A percentile compares a stretch with the other conserved stretches of the same genome.
phyloP scores from a whole-genome alignment of 2,329 filamentous ascomycete species.

The Escovopsis sp. region DNA sequence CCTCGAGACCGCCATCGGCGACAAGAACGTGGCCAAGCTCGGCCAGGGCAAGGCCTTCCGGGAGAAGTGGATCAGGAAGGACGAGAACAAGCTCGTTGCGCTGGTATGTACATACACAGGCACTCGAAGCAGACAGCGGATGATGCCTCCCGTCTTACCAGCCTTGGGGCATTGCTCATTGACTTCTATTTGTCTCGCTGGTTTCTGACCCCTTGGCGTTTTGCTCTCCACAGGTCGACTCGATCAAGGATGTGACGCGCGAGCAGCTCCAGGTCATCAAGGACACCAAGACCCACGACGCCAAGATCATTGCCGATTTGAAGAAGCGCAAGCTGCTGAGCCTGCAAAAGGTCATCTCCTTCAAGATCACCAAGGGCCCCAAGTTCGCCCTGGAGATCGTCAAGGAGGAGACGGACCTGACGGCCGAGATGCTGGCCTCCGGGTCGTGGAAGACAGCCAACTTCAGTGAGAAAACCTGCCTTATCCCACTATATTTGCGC shows the following conservation, averaged over 20 bases:
- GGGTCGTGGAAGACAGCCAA: constrained; percentile 85
- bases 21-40: constrained; percentile 60
- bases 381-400: constrained; percentile 82
- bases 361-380: constrained; percentile 67
- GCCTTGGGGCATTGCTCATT: too few relatives aligned
- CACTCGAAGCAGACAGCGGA: too few relatives aligned
- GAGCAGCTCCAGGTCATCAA: constrained; percentile 62
- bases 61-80: constrained; percentile 56
- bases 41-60: constrained; percentile 94
- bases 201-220: neutral
- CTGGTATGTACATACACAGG: constrained; percentile 28
- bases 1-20: constrained; percentile 52
- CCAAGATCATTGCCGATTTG: constrained; percentile 64
- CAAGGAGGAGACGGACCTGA: constrained; percentile 90
- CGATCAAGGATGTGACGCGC: constrained; percentile 65
- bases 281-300: constrained; percentile 53
- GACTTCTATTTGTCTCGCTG: too few relatives aligned
- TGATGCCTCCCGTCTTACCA: too few relatives aligned
- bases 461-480: constrained; percentile 46
- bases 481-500: neutral
- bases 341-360: constrained; percentile 71
- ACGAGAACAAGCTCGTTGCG: constrained; percentile 39
- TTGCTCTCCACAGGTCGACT: constrained; percentile 36
- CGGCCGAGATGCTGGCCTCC: constrained; percentile 74
- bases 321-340: constrained; percentile 85